Evolutionary conservation across 2,329 filamentous ascomycete genomes (phyloP).

Genomic region (Penicillium hesseltinei): DNA sequence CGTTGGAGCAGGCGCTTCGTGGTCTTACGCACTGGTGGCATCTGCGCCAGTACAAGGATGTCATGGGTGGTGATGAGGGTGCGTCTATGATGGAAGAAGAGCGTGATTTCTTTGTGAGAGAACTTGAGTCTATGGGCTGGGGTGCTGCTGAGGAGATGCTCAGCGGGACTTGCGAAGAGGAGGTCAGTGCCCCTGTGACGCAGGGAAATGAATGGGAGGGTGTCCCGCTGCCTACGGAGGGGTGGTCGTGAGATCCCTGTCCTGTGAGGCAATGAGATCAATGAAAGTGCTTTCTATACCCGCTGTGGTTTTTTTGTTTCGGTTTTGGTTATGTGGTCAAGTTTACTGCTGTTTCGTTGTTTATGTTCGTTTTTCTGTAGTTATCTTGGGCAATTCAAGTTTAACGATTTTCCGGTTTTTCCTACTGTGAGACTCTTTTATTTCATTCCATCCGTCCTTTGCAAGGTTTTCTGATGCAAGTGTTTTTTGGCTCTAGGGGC

Average conservation of each 20-base stretch:
- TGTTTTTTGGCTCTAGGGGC: neutral
- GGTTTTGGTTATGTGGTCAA: neutral
- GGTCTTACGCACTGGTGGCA: conserved; percentile 95
- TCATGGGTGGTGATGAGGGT: conserved; percentile 57
- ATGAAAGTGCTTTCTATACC: conserved; percentile 7
- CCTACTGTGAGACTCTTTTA: neutral
- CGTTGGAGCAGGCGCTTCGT: conserved; percentile 84
- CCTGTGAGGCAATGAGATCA: conserved; percentile 5
- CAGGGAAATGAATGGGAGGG: conserved; percentile 38
- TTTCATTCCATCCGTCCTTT: neutral
- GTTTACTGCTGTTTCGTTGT: neutral
- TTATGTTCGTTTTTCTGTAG: neutral
- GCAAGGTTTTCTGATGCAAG: neutral
- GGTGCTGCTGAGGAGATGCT: conserved; percentile 41
- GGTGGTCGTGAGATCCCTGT: conserved; percentile 19
- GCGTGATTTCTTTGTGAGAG: conserved; percentile 74
- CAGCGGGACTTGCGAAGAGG: conserved; percentile 18
- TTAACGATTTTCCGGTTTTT: neutral
- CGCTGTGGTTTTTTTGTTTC: neutral
- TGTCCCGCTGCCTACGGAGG: conserved; percentile 37
- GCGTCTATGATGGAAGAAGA: conserved; percentile 65
- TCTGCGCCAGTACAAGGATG: conserved; percentile 74
- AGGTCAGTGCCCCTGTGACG: neutral
- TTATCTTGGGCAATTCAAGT: neutral
- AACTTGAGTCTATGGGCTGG: conserved; percentile 69